A percentile compares a stretch with the other conserved stretches of the same genome.
Conservation (phyloP, 139 green algal species). For the Eudorina sp. region DNA sequence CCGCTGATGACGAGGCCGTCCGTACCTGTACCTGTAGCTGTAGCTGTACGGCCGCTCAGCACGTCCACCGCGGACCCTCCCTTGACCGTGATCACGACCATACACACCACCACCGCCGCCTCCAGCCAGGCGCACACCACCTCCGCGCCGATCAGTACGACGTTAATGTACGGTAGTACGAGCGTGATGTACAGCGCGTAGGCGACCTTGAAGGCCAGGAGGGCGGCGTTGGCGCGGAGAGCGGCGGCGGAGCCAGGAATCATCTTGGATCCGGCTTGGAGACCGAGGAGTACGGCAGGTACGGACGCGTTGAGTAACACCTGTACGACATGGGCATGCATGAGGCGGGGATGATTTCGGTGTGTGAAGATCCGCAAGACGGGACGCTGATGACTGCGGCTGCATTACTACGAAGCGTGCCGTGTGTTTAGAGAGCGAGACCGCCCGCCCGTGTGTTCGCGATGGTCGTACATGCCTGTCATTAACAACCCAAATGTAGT, state of each 20-base stretch:
- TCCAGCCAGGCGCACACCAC: constrained; percentile 34
- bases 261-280: constrained; percentile 10
- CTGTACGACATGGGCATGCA: no score
- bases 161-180: constrained; percentile 39
- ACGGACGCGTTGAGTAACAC: constrained; percentile 29
- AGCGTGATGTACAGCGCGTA: constrained; percentile 34
- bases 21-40: no score
- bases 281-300: constrained; percentile 5
- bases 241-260: not conserved
- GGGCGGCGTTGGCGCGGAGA: not conserved
- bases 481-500: no score
- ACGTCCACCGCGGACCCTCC: not conserved
- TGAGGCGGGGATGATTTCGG: no score
- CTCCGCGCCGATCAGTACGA: constrained; percentile 26
- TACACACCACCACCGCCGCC: not conserved
- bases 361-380: no score
- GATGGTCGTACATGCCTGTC: no score
- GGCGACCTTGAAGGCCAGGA: constrained; percentile 16
- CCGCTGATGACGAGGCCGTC: not conserved
- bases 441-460: not conserved
- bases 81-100: not conserved
- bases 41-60: no score
- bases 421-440: no score
- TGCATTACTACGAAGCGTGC: no score
- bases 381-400: no score